Conservation (phyloP, 768 basidiomycete genomes). For the Boletus patriciae region DNA sequence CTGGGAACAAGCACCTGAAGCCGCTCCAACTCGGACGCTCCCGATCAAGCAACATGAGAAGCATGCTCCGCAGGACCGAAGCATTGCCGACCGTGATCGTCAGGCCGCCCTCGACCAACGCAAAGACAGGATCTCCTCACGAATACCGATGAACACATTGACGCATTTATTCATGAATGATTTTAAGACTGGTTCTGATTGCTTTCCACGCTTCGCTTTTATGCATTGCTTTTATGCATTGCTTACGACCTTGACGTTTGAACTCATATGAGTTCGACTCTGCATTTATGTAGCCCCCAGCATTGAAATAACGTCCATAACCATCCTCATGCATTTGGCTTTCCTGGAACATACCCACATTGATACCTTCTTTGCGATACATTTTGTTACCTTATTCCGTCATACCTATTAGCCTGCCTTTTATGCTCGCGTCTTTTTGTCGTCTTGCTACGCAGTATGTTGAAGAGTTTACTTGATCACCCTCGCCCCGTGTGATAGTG, state of each 20-base stretch:
- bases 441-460: neutral
- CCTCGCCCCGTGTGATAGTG: neutral
- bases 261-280: neutral
- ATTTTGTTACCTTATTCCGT: slow-evolving; percentile 7
- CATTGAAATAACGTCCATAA: slow-evolving; percentile 15
- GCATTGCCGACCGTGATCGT: slow-evolving; percentile 60
- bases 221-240: neutral
- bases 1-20: slow-evolving; percentile 51
- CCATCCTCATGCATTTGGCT: neutral
- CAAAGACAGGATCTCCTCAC: slow-evolving; percentile 46
- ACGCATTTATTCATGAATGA: neutral
- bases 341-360: neutral
- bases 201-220: neutral
- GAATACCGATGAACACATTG: slow-evolving; percentile 37
- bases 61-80: slow-evolving; percentile 53
- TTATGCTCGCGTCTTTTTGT: slow-evolving; percentile 4
- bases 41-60: slow-evolving; percentile 64
- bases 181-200: slow-evolving; percentile 6
- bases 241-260: neutral
- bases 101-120: slow-evolving; percentile 55
- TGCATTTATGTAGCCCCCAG: neutral
- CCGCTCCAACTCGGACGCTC: slow-evolving; percentile 59
- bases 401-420: slow-evolving; percentile 1
- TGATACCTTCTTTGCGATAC: slow-evolving; percentile 4
- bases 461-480: neutral